These are phyloP conservation scores for Tarenaya hassleriana DNA, from an alignment of 345 rosid species.

Conservation along the genomic window DNA sequence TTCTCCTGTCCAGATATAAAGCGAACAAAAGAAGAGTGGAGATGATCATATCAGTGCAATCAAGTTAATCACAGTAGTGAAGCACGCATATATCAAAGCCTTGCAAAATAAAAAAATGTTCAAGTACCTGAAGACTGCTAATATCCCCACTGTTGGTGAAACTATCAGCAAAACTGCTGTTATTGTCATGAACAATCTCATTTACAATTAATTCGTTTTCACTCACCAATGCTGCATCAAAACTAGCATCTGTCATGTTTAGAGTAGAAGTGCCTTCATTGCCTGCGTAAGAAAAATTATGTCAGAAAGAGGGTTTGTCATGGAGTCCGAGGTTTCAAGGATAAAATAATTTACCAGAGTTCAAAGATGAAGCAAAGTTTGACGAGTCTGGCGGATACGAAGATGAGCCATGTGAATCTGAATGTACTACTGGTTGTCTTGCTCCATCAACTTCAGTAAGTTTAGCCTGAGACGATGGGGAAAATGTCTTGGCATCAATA, in stretches of 20 bases:
- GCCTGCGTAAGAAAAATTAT: slow-evolving; percentile 15
- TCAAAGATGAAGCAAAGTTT: slow-evolving; percentile 23
- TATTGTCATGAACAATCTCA: slow-evolving; percentile 67
- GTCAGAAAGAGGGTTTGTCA: slow-evolving; percentile 14
- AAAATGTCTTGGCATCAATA: slow-evolving; percentile 12
- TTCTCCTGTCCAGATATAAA: slow-evolving; percentile 38
- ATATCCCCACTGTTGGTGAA: slow-evolving; percentile 35
- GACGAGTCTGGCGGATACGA: slow-evolving; percentile 36
- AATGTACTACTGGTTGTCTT: slow-evolving; percentile 17
- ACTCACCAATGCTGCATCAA: slow-evolving; percentile 29
- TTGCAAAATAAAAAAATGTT: background rate
- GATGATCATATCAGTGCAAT: background rate
- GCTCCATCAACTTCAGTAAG: slow-evolving; percentile 37
- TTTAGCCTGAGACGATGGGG: slow-evolving; percentile 29
- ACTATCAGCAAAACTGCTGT: slow-evolving; percentile 38
- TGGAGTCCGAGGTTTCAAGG: slow-evolving; percentile 9
- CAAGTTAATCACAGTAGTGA: background rate
- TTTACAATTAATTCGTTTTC: slow-evolving; percentile 85
- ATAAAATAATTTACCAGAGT: slow-evolving; percentile 28
- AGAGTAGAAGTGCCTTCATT: slow-evolving; percentile 20
- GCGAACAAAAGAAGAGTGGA: slow-evolving; percentile 7
- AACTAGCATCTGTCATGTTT: slow-evolving; percentile 18
- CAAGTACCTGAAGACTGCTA: slow-evolving; percentile 52
- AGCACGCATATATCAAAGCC: background rate
- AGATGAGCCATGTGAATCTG: slow-evolving; percentile 31